Base-by-base conservation (phyloP, 1,284 basidiomycete genomes). In the Cryptococcus wingfieldii region DNA sequence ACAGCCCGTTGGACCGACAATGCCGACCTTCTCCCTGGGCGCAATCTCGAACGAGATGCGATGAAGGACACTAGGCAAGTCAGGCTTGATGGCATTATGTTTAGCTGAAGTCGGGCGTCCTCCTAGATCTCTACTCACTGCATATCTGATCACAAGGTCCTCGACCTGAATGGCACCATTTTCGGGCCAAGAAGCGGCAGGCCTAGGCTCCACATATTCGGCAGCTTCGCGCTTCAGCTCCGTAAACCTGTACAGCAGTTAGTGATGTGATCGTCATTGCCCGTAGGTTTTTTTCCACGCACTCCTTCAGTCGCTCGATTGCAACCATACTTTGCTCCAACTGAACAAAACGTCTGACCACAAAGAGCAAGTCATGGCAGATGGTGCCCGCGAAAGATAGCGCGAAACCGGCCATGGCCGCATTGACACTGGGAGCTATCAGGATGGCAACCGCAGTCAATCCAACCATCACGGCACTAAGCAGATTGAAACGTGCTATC, bases 311-410 rank as follows among this genome's bases (percentile, higher is more conserved):
- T 44, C 93, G 86, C 75, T 97, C 94, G 47, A 97, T 80, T 14
- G 90, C 90, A 59, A 96, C 91, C 90, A 96, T 92, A 19, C 86
- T 87, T 74, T 96, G 90, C 71, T 96, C 92, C 18, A 96, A 79
- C 43, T 89, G 85, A 50, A 94, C 90, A 63, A 87, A 88, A 47
- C 86, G 81, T 39, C 85, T 81, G 34, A 86, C 78, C 37, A 80
- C 74, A 55, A 71, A 62, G 58, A 87, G 80, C 42, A 93, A 80
- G 69, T 92, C 88, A 51, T 78, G 79, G 1, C 86, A 85, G 52
- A 93, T 83, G 1, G 84, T 87, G 2, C 83, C 83, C 8, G 89
- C 87, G 68, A 94, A 94, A 0, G 89, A 83, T 27, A 95, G 78
- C 5, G 88, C 85, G 71, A 95, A 92, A 10, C 77, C 91, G 12